phyloP scores from a whole-genome alignment of 2,329 filamentous ascomycete species.

The Apiospora pterosperma region DNA sequence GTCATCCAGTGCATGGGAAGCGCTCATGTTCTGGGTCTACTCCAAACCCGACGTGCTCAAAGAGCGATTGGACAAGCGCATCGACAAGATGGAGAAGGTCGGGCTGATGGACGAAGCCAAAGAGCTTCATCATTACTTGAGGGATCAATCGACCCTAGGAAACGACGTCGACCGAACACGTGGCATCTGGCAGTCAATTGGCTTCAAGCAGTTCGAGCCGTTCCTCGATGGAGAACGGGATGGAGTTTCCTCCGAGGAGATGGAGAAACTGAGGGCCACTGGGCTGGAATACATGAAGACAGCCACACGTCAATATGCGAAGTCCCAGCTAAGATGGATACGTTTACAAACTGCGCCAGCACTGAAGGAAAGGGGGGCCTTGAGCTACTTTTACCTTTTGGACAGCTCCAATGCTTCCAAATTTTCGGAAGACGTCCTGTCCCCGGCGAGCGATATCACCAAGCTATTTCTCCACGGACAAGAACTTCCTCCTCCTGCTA shows the following conservation, averaged over 20 bases:
- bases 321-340: constrained; percentile 83
- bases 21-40: constrained; percentile 85
- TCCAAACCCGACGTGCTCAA: constrained; percentile 66
- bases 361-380: constrained; percentile 51
- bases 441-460: constrained; percentile 61
- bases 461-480: constrained; percentile 58
- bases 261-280: constrained; percentile 52
- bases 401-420: constrained; percentile 68
- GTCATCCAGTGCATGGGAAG: constrained; percentile 39
- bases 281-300: constrained; percentile 75
- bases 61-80: constrained; percentile 68
- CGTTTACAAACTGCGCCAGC: constrained; percentile 74
- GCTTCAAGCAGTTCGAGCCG: constrained; percentile 84
- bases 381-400: constrained; percentile 68
- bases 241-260: constrained; percentile 28
- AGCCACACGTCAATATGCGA: constrained; percentile 84
- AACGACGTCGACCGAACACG: constrained; percentile 64
- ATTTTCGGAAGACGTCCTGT: constrained; percentile 63
- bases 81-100: constrained; percentile 75
- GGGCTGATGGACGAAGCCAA: constrained; percentile 49
- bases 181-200: constrained; percentile 96
- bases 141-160: constrained; percentile 36
- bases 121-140: constrained; percentile 40
- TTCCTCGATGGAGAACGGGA: constrained; percentile 55
- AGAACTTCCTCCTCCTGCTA: constrained; percentile 47